phyloP scores from a whole-genome alignment of 129 eudicot genomes.

The Flaveria bidentis region DNA sequence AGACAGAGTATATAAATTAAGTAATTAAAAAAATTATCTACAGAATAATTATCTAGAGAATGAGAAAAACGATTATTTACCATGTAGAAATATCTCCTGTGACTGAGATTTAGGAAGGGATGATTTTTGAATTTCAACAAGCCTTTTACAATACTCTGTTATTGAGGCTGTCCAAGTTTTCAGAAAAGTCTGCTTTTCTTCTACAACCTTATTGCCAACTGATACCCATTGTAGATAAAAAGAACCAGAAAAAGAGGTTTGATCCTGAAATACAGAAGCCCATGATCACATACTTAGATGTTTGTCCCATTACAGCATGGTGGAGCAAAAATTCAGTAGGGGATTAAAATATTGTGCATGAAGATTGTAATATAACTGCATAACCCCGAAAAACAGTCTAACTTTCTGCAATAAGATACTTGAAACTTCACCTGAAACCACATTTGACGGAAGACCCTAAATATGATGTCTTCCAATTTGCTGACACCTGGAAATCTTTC shows the following conservation, averaged over 20 bases:
- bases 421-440: constrained; percentile 88
- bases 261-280: constrained; percentile 60
- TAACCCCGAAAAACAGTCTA: constrained; percentile 16
- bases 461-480: constrained; percentile 60
- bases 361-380: constrained; percentile 2
- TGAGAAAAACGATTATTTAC: constrained; percentile 40
- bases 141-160: constrained; percentile 45
- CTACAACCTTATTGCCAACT: constrained; percentile 28
- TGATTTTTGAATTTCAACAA: constrained; percentile 50
- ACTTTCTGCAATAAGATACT: constrained; percentile 37
- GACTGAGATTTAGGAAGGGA: constrained; percentile 40
- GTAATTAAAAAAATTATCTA: constrained; percentile 12
- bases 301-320: constrained; percentile 19
- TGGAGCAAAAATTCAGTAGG: constrained; percentile 5
- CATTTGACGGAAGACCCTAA: constrained; percentile 62
- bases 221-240: constrained; percentile 44
- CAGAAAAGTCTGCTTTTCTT: constrained; percentile 28
- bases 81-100: constrained; percentile 49
- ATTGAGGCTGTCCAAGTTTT: constrained; percentile 55
- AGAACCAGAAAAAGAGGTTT: constrained; percentile 35
- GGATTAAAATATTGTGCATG: constrained; percentile 1
- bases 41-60: not conserved
- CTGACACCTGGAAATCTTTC: constrained; percentile 44
- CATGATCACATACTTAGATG: constrained; percentile 16
- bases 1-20: constrained; percentile 21